Evolutionary conservation across 805 yeast genomes (phyloP).

Genomic region (Clavispora fructus): DNA sequence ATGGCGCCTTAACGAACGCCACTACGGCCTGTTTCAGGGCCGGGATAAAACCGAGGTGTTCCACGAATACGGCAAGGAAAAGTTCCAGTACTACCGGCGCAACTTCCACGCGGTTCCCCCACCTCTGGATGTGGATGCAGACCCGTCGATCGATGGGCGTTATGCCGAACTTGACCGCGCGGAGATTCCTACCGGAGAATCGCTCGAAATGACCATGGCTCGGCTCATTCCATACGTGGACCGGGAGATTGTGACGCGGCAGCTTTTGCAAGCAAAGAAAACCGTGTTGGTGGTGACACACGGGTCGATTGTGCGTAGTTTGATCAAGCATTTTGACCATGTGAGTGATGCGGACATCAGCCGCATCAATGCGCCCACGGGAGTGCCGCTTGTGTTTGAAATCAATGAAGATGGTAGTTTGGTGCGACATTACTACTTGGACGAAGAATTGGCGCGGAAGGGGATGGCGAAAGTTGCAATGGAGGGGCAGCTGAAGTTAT

Average conservation of each 20-base stretch:
- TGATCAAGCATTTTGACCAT: constrained; percentile 32
- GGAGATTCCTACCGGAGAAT: constrained; percentile 34
- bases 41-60: constrained; percentile 32
- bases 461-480: constrained; percentile 26
- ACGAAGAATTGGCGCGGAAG: constrained; percentile 33
- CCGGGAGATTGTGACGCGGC: constrained; percentile 21
- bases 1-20: constrained; percentile 42
- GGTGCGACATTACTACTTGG: constrained; percentile 32
- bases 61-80: constrained; percentile 30
- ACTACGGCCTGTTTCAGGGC: constrained; percentile 41
- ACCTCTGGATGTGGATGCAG: constrained; percentile 18
- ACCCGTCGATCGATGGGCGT: constrained; percentile 32
- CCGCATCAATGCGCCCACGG: constrained; percentile 40
- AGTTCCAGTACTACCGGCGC: constrained; percentile 35
- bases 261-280: constrained; percentile 19
- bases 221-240: constrained; percentile 35
- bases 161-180: constrained; percentile 21
- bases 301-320: constrained; percentile 38
- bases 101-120: constrained; percentile 37
- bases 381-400: constrained; percentile 41
- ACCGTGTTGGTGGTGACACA: constrained; percentile 38
- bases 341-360: constrained; percentile 35
- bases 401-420: constrained; percentile 25
- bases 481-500: constrained; percentile 12
- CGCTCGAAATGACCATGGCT: constrained; percentile 34